phyloP scores from a whole-genome alignment of 305 asterid species.

The Galium porrigens region DNA sequence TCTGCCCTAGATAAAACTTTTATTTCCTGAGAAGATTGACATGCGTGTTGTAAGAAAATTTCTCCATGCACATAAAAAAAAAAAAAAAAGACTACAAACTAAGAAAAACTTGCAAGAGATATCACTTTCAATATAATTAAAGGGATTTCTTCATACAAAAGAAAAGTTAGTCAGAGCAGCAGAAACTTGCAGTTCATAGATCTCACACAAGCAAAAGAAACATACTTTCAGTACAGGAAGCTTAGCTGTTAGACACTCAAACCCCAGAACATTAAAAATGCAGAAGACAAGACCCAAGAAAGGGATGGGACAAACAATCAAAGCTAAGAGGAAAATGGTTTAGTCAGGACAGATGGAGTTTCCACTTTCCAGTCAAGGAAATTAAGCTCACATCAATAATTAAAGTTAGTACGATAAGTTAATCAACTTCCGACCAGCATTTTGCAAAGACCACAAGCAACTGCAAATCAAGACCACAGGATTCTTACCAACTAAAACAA shows the following conservation, averaged over 20 bases:
- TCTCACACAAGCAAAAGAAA: not conserved
- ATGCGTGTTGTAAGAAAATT: not conserved
- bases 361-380: constrained; percentile 2
- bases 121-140: not conserved
- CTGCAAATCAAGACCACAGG: not conserved
- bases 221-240: not conserved
- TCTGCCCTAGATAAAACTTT: not conserved
- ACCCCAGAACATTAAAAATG: not conserved
- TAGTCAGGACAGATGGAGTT: not conserved
- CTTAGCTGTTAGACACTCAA: not conserved
- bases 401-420: not conserved
- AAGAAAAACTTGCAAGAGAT: not conserved
- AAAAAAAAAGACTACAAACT: not conserved
- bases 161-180: not conserved
- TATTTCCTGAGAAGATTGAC: constrained; percentile 13
- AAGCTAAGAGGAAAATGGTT: not conserved
- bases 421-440: not conserved
- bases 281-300: not conserved
- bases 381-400: not conserved
- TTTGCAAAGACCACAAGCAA: constrained; percentile 2
- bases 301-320: not conserved
- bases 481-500: not conserved
- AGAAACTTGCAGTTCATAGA: not conserved
- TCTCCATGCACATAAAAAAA: not conserved
- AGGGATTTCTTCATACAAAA: not conserved